Base-by-base conservation (phyloP, 116 monocot genomes). In the Iris pallida region DNA sequence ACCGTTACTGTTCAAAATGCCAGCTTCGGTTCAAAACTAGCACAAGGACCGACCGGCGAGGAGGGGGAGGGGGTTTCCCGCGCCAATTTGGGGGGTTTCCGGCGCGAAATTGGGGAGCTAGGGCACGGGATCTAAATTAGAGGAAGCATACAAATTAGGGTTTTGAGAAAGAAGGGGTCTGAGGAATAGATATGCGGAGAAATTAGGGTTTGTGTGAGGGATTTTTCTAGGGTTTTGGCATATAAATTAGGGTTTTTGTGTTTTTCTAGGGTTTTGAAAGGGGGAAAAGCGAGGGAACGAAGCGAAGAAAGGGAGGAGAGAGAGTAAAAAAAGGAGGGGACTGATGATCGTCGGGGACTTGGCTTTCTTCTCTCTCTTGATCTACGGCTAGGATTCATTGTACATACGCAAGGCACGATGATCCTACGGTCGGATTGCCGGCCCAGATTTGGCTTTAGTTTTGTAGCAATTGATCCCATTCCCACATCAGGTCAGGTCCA, bases 261-360 rank as follows among this genome's bases (percentile, higher is more conserved):
- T 19, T 6, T 70, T 59, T 64, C 65, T 77, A 77, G 77, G 77
- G 77, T 64, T 77, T 77, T 67, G 64, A 77, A 77, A 77, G 64
- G 64, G 62, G 65, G 5, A 30, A 65, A 71, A 49, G 56, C 49
- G 64, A 64, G 71, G 77, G 30, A 30, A 30, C 30, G 77, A 54
- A 55, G 63, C 40, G 59, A 40, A 57, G 45, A 18, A 45, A 8
- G 30, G 66, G 30, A 68, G 7, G 63, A 13, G 48, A 19, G 53
- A 30, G 14, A 15, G 40, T 1, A 42, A 16, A 11, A 58, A 42
- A 44, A 45, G 56, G 43, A 43, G 42, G 8, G 61, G 7, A 9
- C 41, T 17, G 48, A 15, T 8, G 61, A 7, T 67, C 13, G 5
- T 64, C 16, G 47, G 64, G 47, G 20, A 13, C 57, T 44, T 54